phyloP scores from a whole-genome alignment of 768 basidiomycete genomes.

The Amanita phalloides region DNA sequence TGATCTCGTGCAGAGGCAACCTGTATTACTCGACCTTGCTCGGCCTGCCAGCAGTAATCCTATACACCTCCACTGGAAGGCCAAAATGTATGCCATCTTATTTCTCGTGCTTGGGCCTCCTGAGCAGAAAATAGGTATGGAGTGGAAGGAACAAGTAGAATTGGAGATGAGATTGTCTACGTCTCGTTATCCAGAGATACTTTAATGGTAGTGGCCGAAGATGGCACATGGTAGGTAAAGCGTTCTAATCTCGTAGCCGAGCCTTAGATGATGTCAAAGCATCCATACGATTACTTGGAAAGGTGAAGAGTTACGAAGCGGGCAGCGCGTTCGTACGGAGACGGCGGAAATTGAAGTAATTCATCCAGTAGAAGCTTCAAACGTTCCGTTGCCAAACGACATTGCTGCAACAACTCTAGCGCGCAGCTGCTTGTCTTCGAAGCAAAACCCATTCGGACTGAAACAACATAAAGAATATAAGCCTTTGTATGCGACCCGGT shows the following conservation, averaged over 20 bases:
- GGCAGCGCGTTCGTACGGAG: constrained; percentile 34
- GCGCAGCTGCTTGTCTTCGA: constrained; percentile 21
- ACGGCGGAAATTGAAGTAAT: constrained; percentile 59
- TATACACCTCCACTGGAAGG: constrained; percentile 47
- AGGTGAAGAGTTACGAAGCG: constrained; percentile 38
- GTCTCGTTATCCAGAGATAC: constrained; percentile 36
- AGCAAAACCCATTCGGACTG: background rate
- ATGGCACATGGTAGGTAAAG: constrained; percentile 52
- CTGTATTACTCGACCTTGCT: background rate
- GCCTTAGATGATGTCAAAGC: background rate
- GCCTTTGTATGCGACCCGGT: background rate
- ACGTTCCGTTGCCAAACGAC: constrained; percentile 1
- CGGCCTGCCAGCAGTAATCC: constrained; percentile 6
- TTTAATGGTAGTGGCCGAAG: constrained; percentile 55
- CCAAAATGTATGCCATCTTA: constrained; percentile 41
- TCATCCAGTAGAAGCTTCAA: constrained; percentile 32
- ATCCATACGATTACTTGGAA: constrained; percentile 47
- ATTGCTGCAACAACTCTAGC: constrained; percentile 26
- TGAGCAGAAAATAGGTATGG: constrained; percentile 2
- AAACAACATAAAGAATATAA: background rate
- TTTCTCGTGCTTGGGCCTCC: background rate
- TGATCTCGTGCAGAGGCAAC: background rate
- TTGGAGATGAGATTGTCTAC: constrained; percentile 78
- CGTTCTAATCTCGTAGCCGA: background rate
- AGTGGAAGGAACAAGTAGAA: constrained; percentile 52